These are phyloP conservation scores for Fusarium sp. DNA, from an alignment of 2,329 filamentous ascomycete genomes.

Conservation along the genomic window DNA sequence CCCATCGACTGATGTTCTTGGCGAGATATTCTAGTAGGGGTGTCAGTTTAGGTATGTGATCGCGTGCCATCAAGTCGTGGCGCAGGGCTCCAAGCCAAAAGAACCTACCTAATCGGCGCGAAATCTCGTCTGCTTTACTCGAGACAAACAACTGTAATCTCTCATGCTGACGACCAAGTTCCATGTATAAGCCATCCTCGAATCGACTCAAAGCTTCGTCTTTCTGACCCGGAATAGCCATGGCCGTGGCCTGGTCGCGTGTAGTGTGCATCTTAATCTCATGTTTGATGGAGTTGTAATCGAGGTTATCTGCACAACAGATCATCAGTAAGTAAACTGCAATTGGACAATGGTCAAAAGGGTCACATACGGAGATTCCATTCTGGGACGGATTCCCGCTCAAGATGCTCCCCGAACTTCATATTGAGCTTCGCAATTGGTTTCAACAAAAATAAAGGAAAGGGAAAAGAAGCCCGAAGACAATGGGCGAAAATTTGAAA, in stretches of 20 bases:
- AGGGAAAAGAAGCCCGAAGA: not conserved
- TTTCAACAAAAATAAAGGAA: not conserved
- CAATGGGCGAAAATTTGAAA: constrained; percentile 9
- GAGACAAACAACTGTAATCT: constrained; percentile 81
- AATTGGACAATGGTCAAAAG: constrained; percentile 6
- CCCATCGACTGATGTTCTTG: constrained; percentile 59
- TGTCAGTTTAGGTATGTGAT: constrained; percentile 42
- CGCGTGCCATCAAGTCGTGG: constrained; percentile 23
- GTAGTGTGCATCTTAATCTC: constrained; percentile 85
- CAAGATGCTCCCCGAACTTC: constrained; percentile 66
- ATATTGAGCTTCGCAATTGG: constrained; percentile 36
- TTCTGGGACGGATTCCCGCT: constrained; percentile 81
- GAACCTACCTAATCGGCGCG: constrained; percentile 72
- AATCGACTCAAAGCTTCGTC: constrained; percentile 70
- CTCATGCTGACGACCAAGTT: constrained; percentile 79
- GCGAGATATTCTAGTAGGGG: constrained; percentile 59
- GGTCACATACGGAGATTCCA: constrained; percentile 76
- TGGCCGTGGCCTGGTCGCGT: constrained; percentile 73
- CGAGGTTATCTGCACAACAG: constrained; percentile 76
- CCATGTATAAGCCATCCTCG: constrained; percentile 75
- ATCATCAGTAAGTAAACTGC: constrained; percentile 8
- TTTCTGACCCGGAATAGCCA: constrained; percentile 78
- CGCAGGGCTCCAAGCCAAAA: constrained; percentile 1
- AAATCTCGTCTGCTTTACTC: constrained; percentile 83
- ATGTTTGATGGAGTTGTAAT: constrained; percentile 88